A percentile compares a stretch with the other conserved stretches of the same genome.
These are phyloP conservation scores for Sclerotinia nivalis DNA, from an alignment of 2,329 filamentous ascomycete genomes.

Conservation along the genomic window DNA sequence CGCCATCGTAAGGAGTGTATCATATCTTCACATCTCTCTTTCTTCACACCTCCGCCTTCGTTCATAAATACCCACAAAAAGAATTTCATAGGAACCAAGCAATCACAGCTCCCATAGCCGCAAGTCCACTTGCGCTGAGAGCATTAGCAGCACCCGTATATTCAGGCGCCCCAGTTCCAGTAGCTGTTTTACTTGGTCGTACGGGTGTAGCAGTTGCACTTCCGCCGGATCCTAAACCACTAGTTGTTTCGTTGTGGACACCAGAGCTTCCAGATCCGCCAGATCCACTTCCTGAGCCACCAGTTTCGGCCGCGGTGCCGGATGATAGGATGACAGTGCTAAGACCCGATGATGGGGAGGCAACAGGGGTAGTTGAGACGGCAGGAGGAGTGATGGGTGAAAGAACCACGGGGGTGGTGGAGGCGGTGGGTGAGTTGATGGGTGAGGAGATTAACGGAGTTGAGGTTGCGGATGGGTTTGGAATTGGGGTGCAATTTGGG, in stretches of 20 bases:
- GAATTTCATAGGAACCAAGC: neutral
- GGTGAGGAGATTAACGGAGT: slow-evolving; percentile 19
- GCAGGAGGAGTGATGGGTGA: slow-evolving; percentile 29
- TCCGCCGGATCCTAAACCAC: slow-evolving; percentile 8
- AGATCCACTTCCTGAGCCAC: slow-evolving; percentile 11
- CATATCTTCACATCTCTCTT: neutral
- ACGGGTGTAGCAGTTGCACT: slow-evolving; percentile 25
- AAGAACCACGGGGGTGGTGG: slow-evolving; percentile 7
- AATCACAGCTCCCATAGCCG: neutral
- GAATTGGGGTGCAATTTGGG: slow-evolving; percentile 33
- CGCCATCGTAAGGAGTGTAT: neutral
- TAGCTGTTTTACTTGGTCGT: slow-evolving; percentile 23
- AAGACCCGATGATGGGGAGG: neutral
- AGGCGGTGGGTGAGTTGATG: slow-evolving; percentile 23
- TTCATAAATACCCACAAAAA: neutral
- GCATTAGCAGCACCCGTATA: slow-evolving; percentile 12
- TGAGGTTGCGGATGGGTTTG: slow-evolving; percentile 24
- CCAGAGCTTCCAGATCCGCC: slow-evolving; percentile 8
- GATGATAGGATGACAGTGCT: neutral
- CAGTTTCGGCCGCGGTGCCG: slow-evolving; percentile 14
- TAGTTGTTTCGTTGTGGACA: slow-evolving; percentile 10
- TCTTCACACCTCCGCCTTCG: neutral
- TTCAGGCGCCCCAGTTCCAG: slow-evolving; percentile 13
- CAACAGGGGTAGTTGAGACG: slow-evolving; percentile 18
- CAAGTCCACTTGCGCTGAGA: neutral